These are phyloP conservation scores for Sporothrix sp. DNA, from an alignment of 2,329 filamentous ascomycete species.

Conservation along the genomic window DNA sequence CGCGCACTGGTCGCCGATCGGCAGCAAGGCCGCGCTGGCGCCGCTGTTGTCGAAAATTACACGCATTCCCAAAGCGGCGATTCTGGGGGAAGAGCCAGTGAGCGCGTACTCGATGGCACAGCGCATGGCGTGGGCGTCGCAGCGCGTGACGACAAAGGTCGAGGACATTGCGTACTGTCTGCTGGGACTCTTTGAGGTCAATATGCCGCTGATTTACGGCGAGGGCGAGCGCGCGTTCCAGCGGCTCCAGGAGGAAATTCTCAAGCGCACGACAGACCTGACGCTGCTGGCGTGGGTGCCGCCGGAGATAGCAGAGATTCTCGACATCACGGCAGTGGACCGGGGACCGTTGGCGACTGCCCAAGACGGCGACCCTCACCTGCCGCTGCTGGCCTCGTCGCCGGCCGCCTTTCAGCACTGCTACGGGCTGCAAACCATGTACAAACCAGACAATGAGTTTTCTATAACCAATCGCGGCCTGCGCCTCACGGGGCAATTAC, in stretches of 20 bases:
- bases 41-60: slow-evolving; percentile 8
- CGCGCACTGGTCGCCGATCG: slow-evolving; percentile 10
- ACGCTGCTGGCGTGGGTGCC: slow-evolving; percentile 13
- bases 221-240: slow-evolving; percentile 17
- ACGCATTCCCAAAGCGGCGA: slow-evolving; percentile 5
- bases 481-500: slow-evolving; percentile 11
- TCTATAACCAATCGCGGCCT: slow-evolving; percentile 15
- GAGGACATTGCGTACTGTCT: slow-evolving; percentile 18
- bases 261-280: slow-evolving; percentile 8
- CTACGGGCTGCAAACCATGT: slow-evolving; percentile 7
- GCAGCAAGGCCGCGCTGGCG: slow-evolving; percentile 7
- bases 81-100: slow-evolving; percentile 1
- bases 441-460: slow-evolving; percentile 13
- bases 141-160: slow-evolving; percentile 13
- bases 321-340: too few species aligned
- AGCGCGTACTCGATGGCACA: slow-evolving; percentile 6
- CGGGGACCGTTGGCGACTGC: too few species aligned
- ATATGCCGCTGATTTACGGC: slow-evolving; percentile 18
- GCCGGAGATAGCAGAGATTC: too few species aligned
- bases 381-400: slow-evolving; percentile 11
- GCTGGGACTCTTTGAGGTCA: slow-evolving; percentile 17
- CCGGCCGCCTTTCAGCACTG: slow-evolving; percentile 8
- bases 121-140: slow-evolving; percentile 18
- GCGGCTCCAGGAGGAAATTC: slow-evolving; percentile 16
- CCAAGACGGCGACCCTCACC: neutral